Base-by-base conservation (phyloP, 2,329 filamentous ascomycete species). In the Thermomyces lanuginosus region DNA sequence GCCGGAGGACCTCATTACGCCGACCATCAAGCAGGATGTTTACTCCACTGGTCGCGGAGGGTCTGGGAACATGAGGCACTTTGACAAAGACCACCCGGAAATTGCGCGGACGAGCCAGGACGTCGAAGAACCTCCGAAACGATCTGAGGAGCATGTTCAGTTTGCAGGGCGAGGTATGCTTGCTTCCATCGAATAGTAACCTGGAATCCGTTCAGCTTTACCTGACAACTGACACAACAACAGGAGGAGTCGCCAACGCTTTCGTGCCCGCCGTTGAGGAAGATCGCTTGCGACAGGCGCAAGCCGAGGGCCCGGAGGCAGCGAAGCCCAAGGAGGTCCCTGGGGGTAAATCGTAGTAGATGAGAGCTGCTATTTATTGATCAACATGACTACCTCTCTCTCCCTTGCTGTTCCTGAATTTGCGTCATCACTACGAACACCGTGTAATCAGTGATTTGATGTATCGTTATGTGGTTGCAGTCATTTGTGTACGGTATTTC, bases 11-110 rank as follows among this genome's bases (percentile, higher is more conserved):
- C 70, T 92, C 36, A 60, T 75, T 43, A 92, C 83, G 1, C 84
- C 84, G 1, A 77, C 71, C 8, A 69, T 95, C 47, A 92, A 91
- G 58, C 69, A 69, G 24, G 59, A 77, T n/a, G 63, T 80, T 38
- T 83, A 86, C 46, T 92, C 84, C 11, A 93, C 84, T 3, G 84
- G 84, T 30, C 78, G 84, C 27, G 84, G 84, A 30, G 84, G 84
- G 34, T 74, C 69, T 4, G 83, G 83, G 33, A 92, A 92, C 60
- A 92, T 92, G 76, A 72, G 77, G 24, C 74, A 76, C 46, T 71
- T 70, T 36, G 76, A 89, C 41, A 71, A 75, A 3, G 56, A 63
- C 21, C 71, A 58, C 36, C 65, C 70, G 6, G 63, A 67, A 35
- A 46, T 80, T 47, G 81, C 84, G 18, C 76, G 84, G 36, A 64